Evolutionary conservation across 1,284 basidiomycete genomes (phyloP), one percentile per base, ranked within the genome.

Genomic region (Austroboletus novae-zelandiae): DNA sequence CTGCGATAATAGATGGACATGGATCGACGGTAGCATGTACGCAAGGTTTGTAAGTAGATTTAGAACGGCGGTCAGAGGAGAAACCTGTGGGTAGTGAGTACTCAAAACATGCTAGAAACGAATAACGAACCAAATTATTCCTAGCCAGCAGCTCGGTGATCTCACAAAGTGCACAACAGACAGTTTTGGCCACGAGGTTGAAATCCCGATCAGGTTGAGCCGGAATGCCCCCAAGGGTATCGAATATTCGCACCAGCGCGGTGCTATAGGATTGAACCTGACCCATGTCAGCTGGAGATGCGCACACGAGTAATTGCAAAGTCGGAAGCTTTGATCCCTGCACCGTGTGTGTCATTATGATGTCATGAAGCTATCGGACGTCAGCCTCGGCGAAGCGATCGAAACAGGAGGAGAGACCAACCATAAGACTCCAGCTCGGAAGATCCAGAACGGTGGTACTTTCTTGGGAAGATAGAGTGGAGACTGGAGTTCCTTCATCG

Each of bases 371-470:
- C 86, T 89, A 52, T 57, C 8, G 37, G 27, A 43, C 5, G 41
- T 53, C 29, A 59, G 48, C 35, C 36, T 42, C 45, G 1, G 25
- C 1, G 41, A 45, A 25, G 46, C 34, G 47, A 35, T 41, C 17
- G 17, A 43, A 56, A 10, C 13, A 34, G 40, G 3, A 20, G 39
- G 32, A 35, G 48, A 23, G 25, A 60, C 70, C 48, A 58, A 88
- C 87, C 73, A 84, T 78, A 27, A 72, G 70, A 50, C 73, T 76
- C 78, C 78, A 80, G 55, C 78, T 75, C 27, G 75, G 68, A 47
- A 70, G 65, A 40, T 70, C 65, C 25, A 73, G 50, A 15, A 61
- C 54, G 31, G 74, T 67, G 27, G 68, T 31, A 25, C 69, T 67
- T 40, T 73, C 73, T 29, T 64, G 52, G 13, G 50, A 51, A 39